A percentile compares a stretch with the other conserved stretches of the same genome.
phyloP scores from a whole-genome alignment of 2,329 filamentous ascomycete species.

The Fusarium pseudocircinatum region DNA sequence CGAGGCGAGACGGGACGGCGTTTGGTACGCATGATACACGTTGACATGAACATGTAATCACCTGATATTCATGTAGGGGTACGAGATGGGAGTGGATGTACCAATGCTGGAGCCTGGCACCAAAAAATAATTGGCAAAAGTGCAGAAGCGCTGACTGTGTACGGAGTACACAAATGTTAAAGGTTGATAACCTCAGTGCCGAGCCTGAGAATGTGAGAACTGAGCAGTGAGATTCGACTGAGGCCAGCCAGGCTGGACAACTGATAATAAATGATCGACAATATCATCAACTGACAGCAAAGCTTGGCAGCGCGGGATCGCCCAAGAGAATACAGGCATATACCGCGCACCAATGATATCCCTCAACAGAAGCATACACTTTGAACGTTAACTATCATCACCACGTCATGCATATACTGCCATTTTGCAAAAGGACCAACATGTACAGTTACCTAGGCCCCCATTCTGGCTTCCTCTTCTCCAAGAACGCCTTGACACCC shows the following conservation, averaged over 20 bases:
- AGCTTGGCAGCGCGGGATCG: background rate
- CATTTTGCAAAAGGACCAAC: background rate
- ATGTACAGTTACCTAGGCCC: conserved; percentile 1
- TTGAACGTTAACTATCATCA: background rate
- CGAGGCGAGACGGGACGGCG: background rate
- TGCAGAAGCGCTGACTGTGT: background rate
- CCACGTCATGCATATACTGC: background rate
- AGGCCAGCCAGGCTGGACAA: background rate
- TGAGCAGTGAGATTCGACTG: background rate
- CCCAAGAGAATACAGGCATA: background rate
- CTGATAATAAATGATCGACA: conserved; percentile 4
- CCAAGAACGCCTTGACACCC: conserved; percentile 45
- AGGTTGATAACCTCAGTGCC: background rate
- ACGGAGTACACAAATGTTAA: too few species aligned
- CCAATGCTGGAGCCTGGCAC: too few species aligned
- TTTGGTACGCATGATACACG: background rate
- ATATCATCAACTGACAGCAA: background rate
- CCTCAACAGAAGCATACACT: background rate
- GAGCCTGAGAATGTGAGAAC: background rate
- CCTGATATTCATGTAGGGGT: background rate
- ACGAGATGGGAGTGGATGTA: background rate
- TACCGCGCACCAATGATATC: background rate
- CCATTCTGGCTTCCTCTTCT: conserved; percentile 41
- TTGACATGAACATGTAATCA: background rate
- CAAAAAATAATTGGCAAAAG: too few species aligned